Evolutionary conservation across 345 rosid species (phyloP).

Genomic region (Citrus maxima): DNA sequence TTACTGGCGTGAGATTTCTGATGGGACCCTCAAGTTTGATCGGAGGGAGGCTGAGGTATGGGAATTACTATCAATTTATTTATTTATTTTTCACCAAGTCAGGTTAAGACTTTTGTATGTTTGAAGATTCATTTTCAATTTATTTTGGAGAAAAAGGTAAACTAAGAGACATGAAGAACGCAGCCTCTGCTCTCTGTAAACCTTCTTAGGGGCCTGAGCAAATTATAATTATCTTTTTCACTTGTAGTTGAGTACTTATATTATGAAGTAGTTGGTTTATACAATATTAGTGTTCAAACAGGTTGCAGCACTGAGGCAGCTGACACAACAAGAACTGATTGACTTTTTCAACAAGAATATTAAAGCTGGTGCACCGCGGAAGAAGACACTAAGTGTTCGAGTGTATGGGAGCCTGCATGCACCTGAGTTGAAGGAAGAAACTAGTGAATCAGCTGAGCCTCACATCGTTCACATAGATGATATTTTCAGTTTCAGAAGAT

Average conservation of each 20-base stretch:
- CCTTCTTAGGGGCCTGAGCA: not conserved
- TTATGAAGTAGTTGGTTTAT: not conserved
- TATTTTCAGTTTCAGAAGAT: slow-evolving; percentile 68
- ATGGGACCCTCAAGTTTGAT: slow-evolving; percentile 75
- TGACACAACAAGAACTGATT: slow-evolving; percentile 62
- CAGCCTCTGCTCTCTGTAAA: not conserved
- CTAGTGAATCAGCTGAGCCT: slow-evolving; percentile 28
- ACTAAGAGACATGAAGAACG: not conserved
- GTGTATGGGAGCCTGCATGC: slow-evolving; percentile 63
- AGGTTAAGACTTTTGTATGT: not conserved
- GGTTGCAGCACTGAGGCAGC: slow-evolving; percentile 65
- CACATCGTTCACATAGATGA: slow-evolving; percentile 47
- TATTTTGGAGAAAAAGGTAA: not conserved
- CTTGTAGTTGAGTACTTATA: not conserved
- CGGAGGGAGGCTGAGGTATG: slow-evolving; percentile 76
- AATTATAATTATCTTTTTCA: not conserved
- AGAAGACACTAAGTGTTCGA: slow-evolving; percentile 56
- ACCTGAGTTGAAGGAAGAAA: slow-evolving; percentile 44
- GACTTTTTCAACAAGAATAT: slow-evolving; percentile 70
- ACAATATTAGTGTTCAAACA: slow-evolving; percentile 23
- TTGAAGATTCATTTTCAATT: not conserved
- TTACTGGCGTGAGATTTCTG: slow-evolving; percentile 68
- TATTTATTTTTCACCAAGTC: not conserved
- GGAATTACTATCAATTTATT: not conserved
- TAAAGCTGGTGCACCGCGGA: slow-evolving; percentile 59